A percentile compares a stretch with the other conserved stretches of the same genome.
Evolutionary conservation across 257 asterid species (phyloP).

Genomic region (Rehmannia glutinosa): DNA sequence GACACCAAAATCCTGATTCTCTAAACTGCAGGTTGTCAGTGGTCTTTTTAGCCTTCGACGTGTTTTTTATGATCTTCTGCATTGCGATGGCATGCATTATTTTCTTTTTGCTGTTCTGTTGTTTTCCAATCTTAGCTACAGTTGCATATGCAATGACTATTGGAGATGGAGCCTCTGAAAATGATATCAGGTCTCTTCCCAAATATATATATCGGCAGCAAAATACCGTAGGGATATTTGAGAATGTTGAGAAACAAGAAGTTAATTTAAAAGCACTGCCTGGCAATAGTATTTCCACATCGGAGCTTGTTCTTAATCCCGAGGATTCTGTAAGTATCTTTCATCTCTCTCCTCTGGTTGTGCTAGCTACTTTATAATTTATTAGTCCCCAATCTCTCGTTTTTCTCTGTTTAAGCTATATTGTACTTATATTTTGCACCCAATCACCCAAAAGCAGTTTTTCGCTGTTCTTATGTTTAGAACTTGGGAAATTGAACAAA

Average conservation of each 20-base stretch:
- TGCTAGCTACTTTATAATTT: too few relatives aligned
- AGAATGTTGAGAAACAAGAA: constrained; percentile 31
- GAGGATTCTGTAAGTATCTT: constrained; percentile 74
- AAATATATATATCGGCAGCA: constrained; percentile 52
- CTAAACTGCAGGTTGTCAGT: constrained; percentile 70
- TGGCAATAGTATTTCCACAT: constrained; percentile 22
- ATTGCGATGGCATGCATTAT: constrained; percentile 62
- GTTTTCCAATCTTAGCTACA: constrained; percentile 66
- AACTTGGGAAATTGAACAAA: too few relatives aligned
- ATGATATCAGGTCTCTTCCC: constrained; percentile 70
- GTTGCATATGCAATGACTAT: constrained; percentile 78
- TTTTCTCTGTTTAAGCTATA: too few relatives aligned
- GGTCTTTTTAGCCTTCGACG: constrained; percentile 78
- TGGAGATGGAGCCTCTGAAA: constrained; percentile 77
- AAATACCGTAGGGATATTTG: constrained; percentile 5
- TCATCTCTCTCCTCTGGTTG: not conserved
- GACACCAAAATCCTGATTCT: too few relatives aligned
- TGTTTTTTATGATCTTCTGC: constrained; percentile 82
- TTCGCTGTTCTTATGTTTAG: too few relatives aligned
- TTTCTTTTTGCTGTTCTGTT: constrained; percentile 64
- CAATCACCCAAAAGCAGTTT: too few relatives aligned
- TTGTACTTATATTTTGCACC: too few relatives aligned
- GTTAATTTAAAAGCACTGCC: constrained; percentile 19
- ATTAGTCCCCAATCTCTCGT: too few relatives aligned
- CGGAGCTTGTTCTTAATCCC: constrained; percentile 54